Conservation (phyloP, 2,329 filamentous ascomycete genomes). For the Ceratocystis ficicola region DNA sequence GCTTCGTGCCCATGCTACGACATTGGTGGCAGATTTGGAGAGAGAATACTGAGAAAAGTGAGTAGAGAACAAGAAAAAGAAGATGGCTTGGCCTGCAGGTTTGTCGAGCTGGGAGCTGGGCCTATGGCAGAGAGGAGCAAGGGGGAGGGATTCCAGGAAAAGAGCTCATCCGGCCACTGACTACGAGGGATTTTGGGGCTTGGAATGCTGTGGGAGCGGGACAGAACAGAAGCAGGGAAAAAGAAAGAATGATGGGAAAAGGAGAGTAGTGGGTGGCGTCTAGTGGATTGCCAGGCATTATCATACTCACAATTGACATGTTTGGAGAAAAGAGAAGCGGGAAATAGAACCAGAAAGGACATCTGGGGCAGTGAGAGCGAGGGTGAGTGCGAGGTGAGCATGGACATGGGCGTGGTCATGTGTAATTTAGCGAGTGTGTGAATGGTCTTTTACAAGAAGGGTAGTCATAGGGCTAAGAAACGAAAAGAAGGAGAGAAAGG, state of each 20-base stretch:
- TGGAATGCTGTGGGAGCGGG: neutral
- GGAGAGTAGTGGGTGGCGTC: neutral
- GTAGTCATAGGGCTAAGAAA: neutral
- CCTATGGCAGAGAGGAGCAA: neutral
- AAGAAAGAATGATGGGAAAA: neutral
- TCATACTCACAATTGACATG: neutral
- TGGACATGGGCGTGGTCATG: neutral
- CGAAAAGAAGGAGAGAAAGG: neutral
- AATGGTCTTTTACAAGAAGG: neutral
- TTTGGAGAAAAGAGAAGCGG: conserved; percentile 5
- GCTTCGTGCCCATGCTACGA: neutral
- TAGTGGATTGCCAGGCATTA: neutral
- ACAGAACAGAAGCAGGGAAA: neutral
- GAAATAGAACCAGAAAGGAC: neutral
- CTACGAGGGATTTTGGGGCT: neutral
- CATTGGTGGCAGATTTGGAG: conserved; percentile 9
- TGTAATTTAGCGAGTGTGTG: no score
- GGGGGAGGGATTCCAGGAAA: neutral
- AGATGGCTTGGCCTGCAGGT: neutral
- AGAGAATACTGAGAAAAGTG: neutral
- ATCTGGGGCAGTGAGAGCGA: neutral
- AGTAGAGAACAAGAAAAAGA: neutral
- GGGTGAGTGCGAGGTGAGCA: neutral
- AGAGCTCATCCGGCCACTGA: neutral
- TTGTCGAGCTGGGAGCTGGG: neutral